phyloP scores from a whole-genome alignment of 306 rosid species.

The Pterocarpus santalinus region DNA sequence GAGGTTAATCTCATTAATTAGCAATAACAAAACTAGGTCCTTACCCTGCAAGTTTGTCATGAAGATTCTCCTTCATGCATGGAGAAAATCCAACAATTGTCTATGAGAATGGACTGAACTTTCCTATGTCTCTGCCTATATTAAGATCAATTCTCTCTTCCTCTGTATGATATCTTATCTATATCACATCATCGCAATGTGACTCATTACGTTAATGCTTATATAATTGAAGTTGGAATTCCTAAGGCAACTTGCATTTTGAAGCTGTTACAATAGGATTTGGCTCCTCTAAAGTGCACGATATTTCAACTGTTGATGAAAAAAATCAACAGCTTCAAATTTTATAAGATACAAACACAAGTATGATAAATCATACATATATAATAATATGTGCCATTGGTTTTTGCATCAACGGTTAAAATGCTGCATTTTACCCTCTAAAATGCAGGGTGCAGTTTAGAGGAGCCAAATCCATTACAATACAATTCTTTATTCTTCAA shows the following conservation, averaged over 20 bases:
- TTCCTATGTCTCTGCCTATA: neutral
- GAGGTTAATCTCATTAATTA: constrained; percentile 41
- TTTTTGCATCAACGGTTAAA: too few species aligned
- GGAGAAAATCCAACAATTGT: constrained; percentile 10
- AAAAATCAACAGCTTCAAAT: too few species aligned
- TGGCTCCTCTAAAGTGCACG: too few species aligned
- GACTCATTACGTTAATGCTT: neutral
- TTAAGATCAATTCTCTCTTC: neutral
- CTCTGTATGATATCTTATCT: neutral
- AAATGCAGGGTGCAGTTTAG: too few species aligned
- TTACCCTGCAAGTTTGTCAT: neutral
- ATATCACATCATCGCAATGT: constrained; percentile 1
- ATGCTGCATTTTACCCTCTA: too few species aligned
- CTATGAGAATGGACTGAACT: constrained; percentile 3
- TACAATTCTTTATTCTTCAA: neutral
- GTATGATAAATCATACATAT: too few species aligned
- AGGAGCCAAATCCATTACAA: too few species aligned
- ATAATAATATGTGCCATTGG: too few species aligned
- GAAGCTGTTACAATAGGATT: neutral
- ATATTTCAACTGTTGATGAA: too few species aligned
- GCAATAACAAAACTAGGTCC: constrained; percentile 38
- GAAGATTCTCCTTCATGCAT: constrained; percentile 18
- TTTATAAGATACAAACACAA: too few species aligned
- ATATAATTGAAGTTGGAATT: neutral
- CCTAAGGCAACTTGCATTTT: neutral